phyloP scores from a whole-genome alignment of 2,329 filamentous ascomycete genomes.

The Cryoendolithus antarcticus region DNA sequence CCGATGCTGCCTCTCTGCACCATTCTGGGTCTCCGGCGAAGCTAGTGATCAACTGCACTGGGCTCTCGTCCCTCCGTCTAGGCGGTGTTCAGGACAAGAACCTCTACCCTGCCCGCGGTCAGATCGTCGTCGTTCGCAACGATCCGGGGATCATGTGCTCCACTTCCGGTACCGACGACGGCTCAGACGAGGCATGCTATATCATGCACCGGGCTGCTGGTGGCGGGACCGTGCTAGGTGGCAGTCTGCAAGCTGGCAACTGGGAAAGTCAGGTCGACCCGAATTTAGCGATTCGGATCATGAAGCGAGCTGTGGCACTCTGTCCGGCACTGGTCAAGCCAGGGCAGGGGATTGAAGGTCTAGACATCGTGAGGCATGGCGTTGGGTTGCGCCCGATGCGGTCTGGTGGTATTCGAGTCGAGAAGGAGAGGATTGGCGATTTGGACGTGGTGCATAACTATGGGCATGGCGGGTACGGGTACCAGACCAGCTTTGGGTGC shows the following conservation, averaged over 20 bases:
- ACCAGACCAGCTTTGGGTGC: slow-evolving; percentile 35
- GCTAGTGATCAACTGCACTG: slow-evolving; percentile 75
- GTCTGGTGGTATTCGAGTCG: slow-evolving; percentile 60
- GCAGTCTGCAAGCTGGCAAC: slow-evolving; percentile 65
- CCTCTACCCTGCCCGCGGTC: slow-evolving; percentile 67
- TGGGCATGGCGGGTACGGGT: slow-evolving; percentile 70
- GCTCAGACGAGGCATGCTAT: slow-evolving; percentile 60
- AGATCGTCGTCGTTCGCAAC: slow-evolving; percentile 75
- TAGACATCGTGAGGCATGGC: slow-evolving; percentile 67
- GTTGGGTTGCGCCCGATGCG: slow-evolving; percentile 71
- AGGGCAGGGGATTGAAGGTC: slow-evolving; percentile 56
- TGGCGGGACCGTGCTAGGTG: slow-evolving; percentile 81
- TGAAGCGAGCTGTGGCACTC: slow-evolving; percentile 59
- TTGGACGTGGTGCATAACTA: slow-evolving; percentile 62
- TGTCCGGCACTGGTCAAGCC: slow-evolving; percentile 49
- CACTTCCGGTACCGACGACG: slow-evolving; percentile 62
- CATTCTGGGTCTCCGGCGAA: slow-evolving; percentile 47
- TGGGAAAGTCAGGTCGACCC: slow-evolving; percentile 73
- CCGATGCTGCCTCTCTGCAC: slow-evolving; percentile 53
- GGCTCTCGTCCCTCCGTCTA: slow-evolving; percentile 60
- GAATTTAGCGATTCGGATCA: slow-evolving; percentile 69
- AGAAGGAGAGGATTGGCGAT: slow-evolving; percentile 54
- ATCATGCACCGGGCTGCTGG: slow-evolving; percentile 67
- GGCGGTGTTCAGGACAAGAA: slow-evolving; percentile 68
- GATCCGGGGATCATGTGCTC: slow-evolving; percentile 58